Evolutionary conservation across 2,329 filamentous ascomycete genomes (phyloP).

Genomic region (Proliferodiscus dingleyae): DNA sequence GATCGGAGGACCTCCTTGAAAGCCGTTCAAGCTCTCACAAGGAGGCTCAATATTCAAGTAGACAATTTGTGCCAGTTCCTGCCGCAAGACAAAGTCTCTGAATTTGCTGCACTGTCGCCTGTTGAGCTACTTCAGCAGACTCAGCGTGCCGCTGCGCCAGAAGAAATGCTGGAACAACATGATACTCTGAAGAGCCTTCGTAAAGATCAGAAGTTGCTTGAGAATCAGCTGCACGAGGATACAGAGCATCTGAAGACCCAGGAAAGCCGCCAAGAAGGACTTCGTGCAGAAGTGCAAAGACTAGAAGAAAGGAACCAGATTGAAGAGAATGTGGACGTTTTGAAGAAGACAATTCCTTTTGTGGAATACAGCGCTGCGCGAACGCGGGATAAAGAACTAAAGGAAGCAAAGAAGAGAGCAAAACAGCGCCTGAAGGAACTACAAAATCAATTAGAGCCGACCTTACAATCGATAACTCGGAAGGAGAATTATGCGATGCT

Average conservation of each 20-base stretch:
- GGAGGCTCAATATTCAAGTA: slow-evolving; percentile 80
- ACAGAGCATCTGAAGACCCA: slow-evolving; percentile 60
- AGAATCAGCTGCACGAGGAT: slow-evolving; percentile 53
- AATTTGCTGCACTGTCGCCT: slow-evolving; percentile 81
- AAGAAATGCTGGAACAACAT: slow-evolving; percentile 77
- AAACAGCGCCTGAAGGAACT: slow-evolving; percentile 54
- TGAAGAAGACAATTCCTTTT: slow-evolving; percentile 62
- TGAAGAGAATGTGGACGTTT: slow-evolving; percentile 55
- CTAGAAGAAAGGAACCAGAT: slow-evolving; percentile 70
- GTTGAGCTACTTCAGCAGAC: slow-evolving; percentile 81
- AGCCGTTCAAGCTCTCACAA: slow-evolving; percentile 62
- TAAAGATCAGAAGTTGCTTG: slow-evolving; percentile 60
- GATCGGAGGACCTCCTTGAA: slow-evolving; percentile 58
- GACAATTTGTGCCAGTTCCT: slow-evolving; percentile 98
- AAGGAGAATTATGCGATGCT: slow-evolving; percentile 64
- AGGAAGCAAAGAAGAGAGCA: slow-evolving; percentile 48
- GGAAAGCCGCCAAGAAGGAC: slow-evolving; percentile 65
- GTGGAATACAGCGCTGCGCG: slow-evolving; percentile 58
- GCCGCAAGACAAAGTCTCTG: slow-evolving; percentile 90
- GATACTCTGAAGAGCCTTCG: slow-evolving; percentile 67
- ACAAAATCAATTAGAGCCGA: slow-evolving; percentile 59
- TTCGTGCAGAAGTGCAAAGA: slow-evolving; percentile 78
- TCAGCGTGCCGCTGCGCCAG: slow-evolving; percentile 78
- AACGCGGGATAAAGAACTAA: slow-evolving; percentile 45
- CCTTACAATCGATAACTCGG: slow-evolving; percentile 59